Evolutionary conservation across 441 rosid species (phyloP).

Genomic region (Erodium chrysanthum): DNA sequence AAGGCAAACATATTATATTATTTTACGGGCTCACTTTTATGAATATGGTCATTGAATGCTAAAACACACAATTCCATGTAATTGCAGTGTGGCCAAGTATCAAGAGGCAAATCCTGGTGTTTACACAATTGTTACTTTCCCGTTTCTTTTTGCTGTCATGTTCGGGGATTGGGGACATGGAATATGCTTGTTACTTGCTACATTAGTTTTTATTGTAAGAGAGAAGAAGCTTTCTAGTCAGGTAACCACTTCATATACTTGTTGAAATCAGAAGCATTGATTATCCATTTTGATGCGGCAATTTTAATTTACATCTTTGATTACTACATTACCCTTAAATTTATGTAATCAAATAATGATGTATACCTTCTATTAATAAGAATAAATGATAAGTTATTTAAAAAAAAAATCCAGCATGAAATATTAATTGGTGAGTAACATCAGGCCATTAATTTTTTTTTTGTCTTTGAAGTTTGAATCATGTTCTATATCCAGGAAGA

Average conservation of each 20-base stretch:
- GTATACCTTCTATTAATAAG: background rate
- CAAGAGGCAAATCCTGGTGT: slow-evolving; percentile 96
- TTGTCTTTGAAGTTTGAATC: background rate
- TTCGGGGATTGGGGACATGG: slow-evolving; percentile 99
- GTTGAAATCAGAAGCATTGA: background rate
- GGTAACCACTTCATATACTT: slow-evolving; percentile 33
- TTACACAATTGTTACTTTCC: slow-evolving; percentile 73
- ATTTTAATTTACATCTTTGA: background rate
- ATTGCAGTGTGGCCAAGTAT: slow-evolving; percentile 82
- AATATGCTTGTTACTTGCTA: slow-evolving; percentile 70
- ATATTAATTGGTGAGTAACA: background rate
- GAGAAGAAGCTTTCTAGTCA: slow-evolving; percentile 85
- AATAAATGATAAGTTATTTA: background rate
- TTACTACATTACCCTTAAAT: background rate
- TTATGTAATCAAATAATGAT: background rate
- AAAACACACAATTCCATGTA: background rate
- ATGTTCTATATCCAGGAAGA: background rate
- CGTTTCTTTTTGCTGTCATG: slow-evolving; percentile 97
- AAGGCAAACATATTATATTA: background rate
- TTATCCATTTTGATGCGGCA: background rate
- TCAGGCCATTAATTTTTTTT: background rate
- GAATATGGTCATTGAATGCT: background rate
- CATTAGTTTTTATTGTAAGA: slow-evolving; percentile 44
- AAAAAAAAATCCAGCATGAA: background rate
- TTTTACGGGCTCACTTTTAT: background rate